Evolutionary conservation across 106 monocot species (phyloP), one percentile per base, ranked within the genome.

Genomic region (Hemerocallis citrina): DNA sequence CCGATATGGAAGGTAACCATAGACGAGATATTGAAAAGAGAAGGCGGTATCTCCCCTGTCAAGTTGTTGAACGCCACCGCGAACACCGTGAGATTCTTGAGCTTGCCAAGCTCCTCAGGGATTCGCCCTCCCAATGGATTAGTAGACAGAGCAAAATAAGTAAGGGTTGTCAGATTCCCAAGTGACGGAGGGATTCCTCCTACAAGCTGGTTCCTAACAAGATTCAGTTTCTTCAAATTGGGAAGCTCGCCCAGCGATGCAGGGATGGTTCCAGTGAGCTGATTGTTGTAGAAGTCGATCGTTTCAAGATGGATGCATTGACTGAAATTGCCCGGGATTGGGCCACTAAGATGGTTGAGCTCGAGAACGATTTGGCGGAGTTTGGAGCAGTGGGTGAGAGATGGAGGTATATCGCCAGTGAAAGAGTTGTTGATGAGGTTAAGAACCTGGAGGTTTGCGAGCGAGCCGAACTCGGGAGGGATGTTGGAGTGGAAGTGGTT

Each of bases 121-220:
- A 80, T 80, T 1, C n/a, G 3, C 9, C 74, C 79, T 9, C 70
- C 60, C 2, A 80, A 42, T 22, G 15, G 65, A 70, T 79, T 79
- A 15, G 24, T 30, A 16, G 37, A 52, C 20, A 79, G 17, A 51
- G 45, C n/a, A 21, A 80, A 20, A 2, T 16, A 58, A 12, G 66
- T 28, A 1, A 69, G 59, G 8, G n/a, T 49, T 12, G 21, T 37
- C 7, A 11, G 27, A 10, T 69, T 59, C 0, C 59, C 68, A 0
- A 44, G 37, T 23, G 59, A 39, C 6, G 14, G 59, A 11, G 59
- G 59, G 23, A 60, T 60, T 16, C 1, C 24, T 40, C 59, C 59
- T 39, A 25, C 37, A 4, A n/a, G n/a, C n/a, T n/a, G n/a, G n/a
- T n/a, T n/a, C n/a, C n/a, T n/a, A n/a, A n/a, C n/a, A n/a, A n/a